Evolutionary conservation across 2,329 filamentous ascomycete species (phyloP).

Genomic region (Setomelanomma holmii): DNA sequence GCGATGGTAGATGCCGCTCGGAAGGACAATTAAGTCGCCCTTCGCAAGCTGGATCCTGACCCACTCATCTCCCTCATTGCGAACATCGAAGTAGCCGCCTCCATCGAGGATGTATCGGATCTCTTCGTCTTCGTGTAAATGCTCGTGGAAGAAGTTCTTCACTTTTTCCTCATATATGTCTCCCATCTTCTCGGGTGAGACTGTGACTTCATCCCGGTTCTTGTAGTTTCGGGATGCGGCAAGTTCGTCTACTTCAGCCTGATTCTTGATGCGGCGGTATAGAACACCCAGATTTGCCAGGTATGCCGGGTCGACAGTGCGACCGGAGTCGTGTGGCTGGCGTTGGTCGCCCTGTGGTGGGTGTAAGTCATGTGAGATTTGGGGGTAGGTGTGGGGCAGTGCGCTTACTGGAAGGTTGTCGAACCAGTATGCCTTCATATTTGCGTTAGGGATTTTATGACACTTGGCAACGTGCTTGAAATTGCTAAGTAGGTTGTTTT

Average conservation of each 20-base stretch:
- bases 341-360: constrained; percentile 84
- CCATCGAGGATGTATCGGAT: constrained; percentile 93
- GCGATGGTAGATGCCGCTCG: constrained; percentile 94
- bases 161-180: constrained; percentile 91
- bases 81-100: constrained; percentile 90
- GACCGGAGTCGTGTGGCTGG: constrained; percentile 84
- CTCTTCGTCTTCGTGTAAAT: constrained; percentile 98
- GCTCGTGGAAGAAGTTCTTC: constrained; percentile 91
- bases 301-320: constrained; percentile 67
- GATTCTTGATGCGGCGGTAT: constrained; percentile 73
- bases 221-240: constrained; percentile 81
- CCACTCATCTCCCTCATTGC: constrained; percentile 84
- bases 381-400: neutral
- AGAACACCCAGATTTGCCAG: constrained; percentile 80
- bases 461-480: neutral
- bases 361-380: constrained; percentile 24
- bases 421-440: constrained; percentile 75
- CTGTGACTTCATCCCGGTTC: constrained; percentile 92
- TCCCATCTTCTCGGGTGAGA: constrained; percentile 86
- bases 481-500: neutral
- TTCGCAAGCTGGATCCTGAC: constrained; percentile 84
- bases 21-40: constrained; percentile 89
- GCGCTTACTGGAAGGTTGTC: constrained; percentile 67
- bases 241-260: constrained; percentile 72
- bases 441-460: constrained; percentile 1